Conservation (phyloP, 23 red algal genomes). For the Pyropia yezoensis region DNA sequence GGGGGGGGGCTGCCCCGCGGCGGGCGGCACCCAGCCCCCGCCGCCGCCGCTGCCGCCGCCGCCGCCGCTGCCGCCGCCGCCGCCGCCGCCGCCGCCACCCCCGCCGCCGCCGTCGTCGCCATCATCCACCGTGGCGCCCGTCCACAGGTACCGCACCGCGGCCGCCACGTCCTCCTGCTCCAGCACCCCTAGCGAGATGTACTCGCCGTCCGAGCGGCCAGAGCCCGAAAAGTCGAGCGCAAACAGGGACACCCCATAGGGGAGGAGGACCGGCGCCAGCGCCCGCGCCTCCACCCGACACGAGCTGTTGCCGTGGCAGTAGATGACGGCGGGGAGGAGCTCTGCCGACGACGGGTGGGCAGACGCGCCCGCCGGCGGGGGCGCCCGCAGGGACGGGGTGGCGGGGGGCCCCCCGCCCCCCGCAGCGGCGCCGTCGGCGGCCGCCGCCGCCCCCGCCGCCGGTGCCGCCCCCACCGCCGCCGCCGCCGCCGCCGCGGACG, state of each 20-base stretch:
- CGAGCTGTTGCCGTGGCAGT: conserved; percentile 8
- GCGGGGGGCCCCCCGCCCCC: too few species aligned
- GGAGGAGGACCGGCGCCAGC: not conserved
- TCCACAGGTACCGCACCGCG: conserved; percentile 2
- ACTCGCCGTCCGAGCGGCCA: conserved; percentile 7
- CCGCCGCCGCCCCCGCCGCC: too few species aligned
- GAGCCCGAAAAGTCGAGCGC: conserved; percentile 12
- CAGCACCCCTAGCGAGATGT: conserved; percentile 6
- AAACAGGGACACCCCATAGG: not conserved
- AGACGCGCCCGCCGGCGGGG: not conserved
- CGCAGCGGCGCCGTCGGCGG: too few species aligned
- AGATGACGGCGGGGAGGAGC: not conserved
- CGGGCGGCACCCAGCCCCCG: too few species aligned
- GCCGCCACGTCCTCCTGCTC: not conserved
- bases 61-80: too few species aligned
- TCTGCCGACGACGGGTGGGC: too few species aligned
- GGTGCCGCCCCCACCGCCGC: too few species aligned
- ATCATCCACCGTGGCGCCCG: not conserved
- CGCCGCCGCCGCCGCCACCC: too few species aligned
- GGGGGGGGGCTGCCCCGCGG: too few species aligned
- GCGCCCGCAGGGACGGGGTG: conserved; percentile 1
- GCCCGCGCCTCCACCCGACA: conserved; percentile 1
- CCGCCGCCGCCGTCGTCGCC: too few species aligned
- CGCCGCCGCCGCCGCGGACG: too few species aligned
- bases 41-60: too few species aligned